Evolutionary conservation across 306 rosid species (phyloP), one percentile per base, ranked within the genome.

Genomic region (Citrullus amarus): DNA sequence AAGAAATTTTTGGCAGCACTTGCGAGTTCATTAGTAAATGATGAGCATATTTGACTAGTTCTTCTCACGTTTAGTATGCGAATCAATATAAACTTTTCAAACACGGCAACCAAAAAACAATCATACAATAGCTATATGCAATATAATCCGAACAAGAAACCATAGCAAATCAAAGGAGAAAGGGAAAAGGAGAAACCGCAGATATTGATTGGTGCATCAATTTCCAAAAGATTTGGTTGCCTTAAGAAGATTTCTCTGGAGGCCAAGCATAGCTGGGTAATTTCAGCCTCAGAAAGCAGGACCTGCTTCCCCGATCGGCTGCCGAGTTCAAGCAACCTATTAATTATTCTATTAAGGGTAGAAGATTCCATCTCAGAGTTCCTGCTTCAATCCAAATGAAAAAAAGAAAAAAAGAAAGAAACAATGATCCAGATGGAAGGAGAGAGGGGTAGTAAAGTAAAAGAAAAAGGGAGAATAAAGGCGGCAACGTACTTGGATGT

Each of bases 161-260:
- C 53, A 75, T 8, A 60, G 15, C 7, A 28, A 25, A 72, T 72
- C 60, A 28, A 75, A 13, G 14, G 12, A 54, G 20, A 73, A 78
- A 76, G 12, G 82, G 67, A 62, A 36, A 34, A 79, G 8, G 58
- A 54, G 75, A 36, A 82, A 94, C 98, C 98, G 83, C 98, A 94
- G 58, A 94, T 94, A 84, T 89, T 90, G 81, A 92, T 62, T 9
- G 98, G 97, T 30, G 96, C 96, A 53, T 90, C 95, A 50, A 94
- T 90, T 83, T 92, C 94, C 88, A 92, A 86, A 34, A 94, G 91
- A 83, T 85, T 92, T 1, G 98, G 96, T 79, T 94, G 97, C 82
- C 81, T 92, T 81, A 85, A 58, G 87, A 94, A 94, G 72, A 90
- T 87, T 39, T 80, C 86, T 77, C 48, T 87, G 13, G 98, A 94